Conservation (phyloP, 164 flowering plant genomes). For the Warburgia ugandensis region DNA sequence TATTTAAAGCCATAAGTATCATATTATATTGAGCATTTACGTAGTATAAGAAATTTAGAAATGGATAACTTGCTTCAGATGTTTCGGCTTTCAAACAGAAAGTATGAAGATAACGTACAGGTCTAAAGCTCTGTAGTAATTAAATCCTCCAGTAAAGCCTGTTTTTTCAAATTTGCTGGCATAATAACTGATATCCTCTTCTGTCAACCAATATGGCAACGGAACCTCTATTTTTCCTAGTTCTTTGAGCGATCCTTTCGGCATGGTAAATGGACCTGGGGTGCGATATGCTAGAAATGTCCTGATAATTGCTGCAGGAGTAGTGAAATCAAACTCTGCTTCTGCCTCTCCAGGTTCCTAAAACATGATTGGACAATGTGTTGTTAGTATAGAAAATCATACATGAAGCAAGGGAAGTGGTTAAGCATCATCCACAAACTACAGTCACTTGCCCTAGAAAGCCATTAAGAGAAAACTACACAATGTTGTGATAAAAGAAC, state of each 20-base stretch:
- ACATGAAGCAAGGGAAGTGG: background rate
- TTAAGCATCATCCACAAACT: too few relatives aligned
- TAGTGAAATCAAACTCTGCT: conserved; percentile 36
- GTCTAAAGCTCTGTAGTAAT: conserved; percentile 50
- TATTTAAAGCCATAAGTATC: background rate
- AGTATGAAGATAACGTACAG: conserved; percentile 26
- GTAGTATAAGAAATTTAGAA: background rate
- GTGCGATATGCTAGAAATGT: conserved; percentile 23
- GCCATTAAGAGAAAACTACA: too few relatives aligned
- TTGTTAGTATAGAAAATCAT: background rate
- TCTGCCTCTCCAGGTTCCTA: conserved; percentile 53
- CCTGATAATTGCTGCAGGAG: conserved; percentile 33
- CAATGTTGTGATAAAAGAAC: too few relatives aligned
- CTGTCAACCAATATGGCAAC: conserved; percentile 44
- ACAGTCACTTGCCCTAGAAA: too few relatives aligned
- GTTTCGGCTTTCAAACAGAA: too few relatives aligned
- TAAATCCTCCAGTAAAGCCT: conserved; percentile 47
- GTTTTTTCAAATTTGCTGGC: conserved; percentile 41
- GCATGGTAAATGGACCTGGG: conserved; percentile 26
- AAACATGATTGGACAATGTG: background rate
- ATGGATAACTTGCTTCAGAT: too few relatives aligned
- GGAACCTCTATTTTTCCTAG: background rate
- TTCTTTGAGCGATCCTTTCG: conserved; percentile 9
- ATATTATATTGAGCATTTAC: background rate
- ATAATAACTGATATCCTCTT: conserved; percentile 36